Conservation (phyloP, 2,329 filamentous ascomycete species). For the Drechmeria coniospora region DNA sequence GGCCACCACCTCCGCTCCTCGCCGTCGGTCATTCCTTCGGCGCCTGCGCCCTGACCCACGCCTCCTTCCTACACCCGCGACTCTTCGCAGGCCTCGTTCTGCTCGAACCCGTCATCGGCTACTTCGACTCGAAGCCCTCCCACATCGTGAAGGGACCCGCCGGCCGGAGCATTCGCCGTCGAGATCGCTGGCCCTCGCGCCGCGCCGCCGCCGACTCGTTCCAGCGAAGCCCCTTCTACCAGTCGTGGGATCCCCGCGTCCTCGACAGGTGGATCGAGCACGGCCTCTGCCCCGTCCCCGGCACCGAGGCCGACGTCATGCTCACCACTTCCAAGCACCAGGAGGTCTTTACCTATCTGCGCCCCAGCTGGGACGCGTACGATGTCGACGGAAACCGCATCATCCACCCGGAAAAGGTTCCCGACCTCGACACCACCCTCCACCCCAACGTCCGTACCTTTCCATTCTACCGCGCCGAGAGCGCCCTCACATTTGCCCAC, state of each 20-base stretch:
- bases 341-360: slow-evolving; percentile 57
- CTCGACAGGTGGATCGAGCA: slow-evolving; percentile 46
- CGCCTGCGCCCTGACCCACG: slow-evolving; percentile 53
- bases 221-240: slow-evolving; percentile 53
- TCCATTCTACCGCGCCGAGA: slow-evolving; percentile 55
- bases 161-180: slow-evolving; percentile 51
- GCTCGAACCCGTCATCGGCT: slow-evolving; percentile 68
- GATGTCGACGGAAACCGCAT: slow-evolving; percentile 20
- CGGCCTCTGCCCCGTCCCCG: slow-evolving; percentile 52
- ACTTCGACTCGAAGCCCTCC: slow-evolving; percentile 22
- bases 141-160: slow-evolving; percentile 25
- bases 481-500: slow-evolving; percentile 35
- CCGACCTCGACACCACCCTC: slow-evolving; percentile 28
- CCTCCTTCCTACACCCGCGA: slow-evolving; percentile 65
- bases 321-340: slow-evolving; percentile 75
- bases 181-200: slow-evolving; percentile 71
- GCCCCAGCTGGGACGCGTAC: slow-evolving; percentile 37
- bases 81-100: slow-evolving; percentile 62
- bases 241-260: slow-evolving; percentile 66
- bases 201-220: slow-evolving; percentile 53
- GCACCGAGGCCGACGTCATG: slow-evolving; percentile 34
- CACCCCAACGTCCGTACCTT: slow-evolving; percentile 21
- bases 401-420: slow-evolving; percentile 23
- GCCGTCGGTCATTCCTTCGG: slow-evolving; percentile 87
- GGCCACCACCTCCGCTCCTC: slow-evolving; percentile 62